Evolutionary conservation across 2,329 filamentous ascomycete genomes (phyloP).

Genomic region (Hirsutella rhossiliensis): DNA sequence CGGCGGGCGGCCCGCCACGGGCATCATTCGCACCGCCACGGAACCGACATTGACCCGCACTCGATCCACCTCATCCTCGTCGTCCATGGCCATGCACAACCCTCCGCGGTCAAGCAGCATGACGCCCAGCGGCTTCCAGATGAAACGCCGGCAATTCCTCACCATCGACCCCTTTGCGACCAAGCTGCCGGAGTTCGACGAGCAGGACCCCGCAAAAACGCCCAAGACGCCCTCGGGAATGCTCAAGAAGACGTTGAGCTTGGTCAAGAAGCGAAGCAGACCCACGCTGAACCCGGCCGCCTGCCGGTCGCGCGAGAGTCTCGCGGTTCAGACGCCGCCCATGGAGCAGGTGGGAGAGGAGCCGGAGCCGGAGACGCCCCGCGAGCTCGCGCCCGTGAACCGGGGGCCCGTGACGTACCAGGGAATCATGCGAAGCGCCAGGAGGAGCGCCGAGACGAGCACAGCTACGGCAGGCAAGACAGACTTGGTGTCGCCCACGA

Average conservation of each 20-base stretch:
- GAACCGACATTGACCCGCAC: constrained; percentile 17
- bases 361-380: constrained; percentile 9
- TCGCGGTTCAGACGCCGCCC: constrained; percentile 11
- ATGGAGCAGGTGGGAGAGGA: constrained; percentile 24
- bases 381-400: constrained; percentile 7
- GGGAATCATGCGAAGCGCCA: constrained; percentile 31
- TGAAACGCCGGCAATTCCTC: constrained; percentile 34
- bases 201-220: constrained; percentile 19
- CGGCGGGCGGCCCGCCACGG: constrained; percentile 9
- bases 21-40: constrained; percentile 18
- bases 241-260: constrained; percentile 40
- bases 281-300: constrained; percentile 30
- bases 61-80: constrained; percentile 20
- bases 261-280: constrained; percentile 43
- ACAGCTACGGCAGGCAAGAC: constrained; percentile 11
- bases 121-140: constrained; percentile 20
- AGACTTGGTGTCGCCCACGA: constrained; percentile 11
- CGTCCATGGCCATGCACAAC: constrained; percentile 18
- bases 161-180: constrained; percentile 40
- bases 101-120: constrained; percentile 33
- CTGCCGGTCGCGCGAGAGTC: constrained; percentile 20
- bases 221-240: constrained; percentile 34
- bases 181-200: constrained; percentile 17
- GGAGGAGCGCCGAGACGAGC: constrained; percentile 22
- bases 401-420: constrained; percentile 30